Evolutionary conservation across 768 basidiomycete genomes (phyloP).

Genomic region (Ephemerocybe angulata): DNA sequence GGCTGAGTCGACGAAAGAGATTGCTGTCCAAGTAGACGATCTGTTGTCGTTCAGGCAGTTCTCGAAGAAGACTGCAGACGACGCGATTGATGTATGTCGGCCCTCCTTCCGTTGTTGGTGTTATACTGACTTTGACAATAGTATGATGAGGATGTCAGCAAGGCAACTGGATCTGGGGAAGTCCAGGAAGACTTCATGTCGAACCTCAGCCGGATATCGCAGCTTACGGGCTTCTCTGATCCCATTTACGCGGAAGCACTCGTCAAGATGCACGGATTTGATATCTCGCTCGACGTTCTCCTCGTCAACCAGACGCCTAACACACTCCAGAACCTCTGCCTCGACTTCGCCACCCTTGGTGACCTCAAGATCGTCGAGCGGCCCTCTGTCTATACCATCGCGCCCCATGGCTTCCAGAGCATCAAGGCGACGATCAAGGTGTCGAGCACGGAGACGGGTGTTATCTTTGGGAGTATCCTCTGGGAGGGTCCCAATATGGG

Average conservation of each 20-base stretch:
- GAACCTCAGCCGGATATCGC: slow-evolving; percentile 87
- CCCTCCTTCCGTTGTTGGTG: background rate
- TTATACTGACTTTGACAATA: slow-evolving; percentile 27
- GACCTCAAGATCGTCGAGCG: slow-evolving; percentile 96
- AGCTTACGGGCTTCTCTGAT: slow-evolving; percentile 97
- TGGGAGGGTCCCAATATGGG: slow-evolving; percentile 90
- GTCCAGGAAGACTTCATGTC: slow-evolving; percentile 91
- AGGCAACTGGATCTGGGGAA: slow-evolving; percentile 84
- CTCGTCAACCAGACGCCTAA: slow-evolving; percentile 94
- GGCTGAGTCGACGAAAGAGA: slow-evolving; percentile 62
- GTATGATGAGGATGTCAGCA: slow-evolving; percentile 86
- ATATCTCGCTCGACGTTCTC: slow-evolving; percentile 92
- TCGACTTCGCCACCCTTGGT: slow-evolving; percentile 96
- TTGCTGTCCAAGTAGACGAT: slow-evolving; percentile 89
- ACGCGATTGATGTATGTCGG: slow-evolving; percentile 63
- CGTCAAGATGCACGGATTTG: slow-evolving; percentile 97
- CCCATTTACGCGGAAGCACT: slow-evolving; percentile 98
- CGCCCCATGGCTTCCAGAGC: slow-evolving; percentile 95
- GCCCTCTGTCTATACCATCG: slow-evolving; percentile 90
- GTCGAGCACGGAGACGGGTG: slow-evolving; percentile 96
- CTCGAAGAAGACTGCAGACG: slow-evolving; percentile 84
- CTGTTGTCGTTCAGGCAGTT: slow-evolving; percentile 90
- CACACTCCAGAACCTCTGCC: slow-evolving; percentile 92
- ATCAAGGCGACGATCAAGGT: slow-evolving; percentile 99
- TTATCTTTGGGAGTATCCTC: slow-evolving; percentile 96